Evolutionary conservation across 148 eudicot genomes (phyloP).

Genomic region (Selenicereus undatus): DNA sequence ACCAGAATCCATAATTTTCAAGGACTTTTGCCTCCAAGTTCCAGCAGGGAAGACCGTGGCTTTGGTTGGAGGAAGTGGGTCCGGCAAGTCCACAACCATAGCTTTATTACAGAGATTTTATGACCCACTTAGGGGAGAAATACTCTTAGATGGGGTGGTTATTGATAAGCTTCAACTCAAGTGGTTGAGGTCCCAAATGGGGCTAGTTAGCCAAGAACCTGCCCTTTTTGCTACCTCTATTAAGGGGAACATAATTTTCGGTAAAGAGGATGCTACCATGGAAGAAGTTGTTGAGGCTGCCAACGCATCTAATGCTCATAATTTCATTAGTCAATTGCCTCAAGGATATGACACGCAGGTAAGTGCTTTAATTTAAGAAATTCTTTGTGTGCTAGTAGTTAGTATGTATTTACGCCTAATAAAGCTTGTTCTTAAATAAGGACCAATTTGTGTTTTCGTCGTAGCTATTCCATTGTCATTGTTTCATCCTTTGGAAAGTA

Average conservation of each 20-base stretch:
- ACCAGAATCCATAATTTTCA: slow-evolving; percentile 55
- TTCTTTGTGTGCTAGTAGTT: neutral
- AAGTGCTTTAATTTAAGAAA: neutral
- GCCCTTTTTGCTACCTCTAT: slow-evolving; percentile 74
- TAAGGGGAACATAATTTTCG: slow-evolving; percentile 81
- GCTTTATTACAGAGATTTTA: slow-evolving; percentile 74
- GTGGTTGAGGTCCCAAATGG: slow-evolving; percentile 89
- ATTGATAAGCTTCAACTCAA: slow-evolving; percentile 67
- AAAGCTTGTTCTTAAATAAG: too few relatives aligned
- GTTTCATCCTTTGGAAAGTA: too few relatives aligned
- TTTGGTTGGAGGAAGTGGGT: slow-evolving; percentile 82
- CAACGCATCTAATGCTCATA: slow-evolving; percentile 81
- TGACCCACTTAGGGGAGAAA: slow-evolving; percentile 66
- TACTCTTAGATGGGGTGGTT: slow-evolving; percentile 60
- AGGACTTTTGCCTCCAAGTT: slow-evolving; percentile 48
- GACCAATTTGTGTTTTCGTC: neutral
- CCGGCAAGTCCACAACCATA: slow-evolving; percentile 70
- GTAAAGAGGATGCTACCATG: slow-evolving; percentile 74
- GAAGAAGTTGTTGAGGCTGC: slow-evolving; percentile 73
- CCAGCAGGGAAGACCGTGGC: slow-evolving; percentile 67
- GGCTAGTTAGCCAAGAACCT: slow-evolving; percentile 90
- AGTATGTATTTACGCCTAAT: neutral
- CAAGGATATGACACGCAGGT: slow-evolving; percentile 86
- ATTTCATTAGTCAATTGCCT: slow-evolving; percentile 74
- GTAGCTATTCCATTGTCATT: too few relatives aligned